phyloP scores from a whole-genome alignment of 78 protist genomes.

The Guillardia theta region DNA sequence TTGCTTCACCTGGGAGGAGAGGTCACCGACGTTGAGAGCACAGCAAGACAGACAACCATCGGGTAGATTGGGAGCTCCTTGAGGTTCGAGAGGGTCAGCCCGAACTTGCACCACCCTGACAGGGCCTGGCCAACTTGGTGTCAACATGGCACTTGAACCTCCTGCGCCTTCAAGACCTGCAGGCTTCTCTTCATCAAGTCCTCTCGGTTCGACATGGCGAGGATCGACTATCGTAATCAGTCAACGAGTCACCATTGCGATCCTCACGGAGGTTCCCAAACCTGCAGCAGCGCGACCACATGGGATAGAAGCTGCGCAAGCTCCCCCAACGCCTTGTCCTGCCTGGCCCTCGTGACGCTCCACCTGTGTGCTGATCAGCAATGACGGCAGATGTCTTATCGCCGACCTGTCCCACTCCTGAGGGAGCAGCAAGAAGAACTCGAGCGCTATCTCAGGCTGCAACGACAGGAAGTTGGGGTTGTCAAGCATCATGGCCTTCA shows the following conservation, averaged over 20 bases:
- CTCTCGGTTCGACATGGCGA: neutral
- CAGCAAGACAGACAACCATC: too few relatives aligned
- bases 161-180: too few relatives aligned
- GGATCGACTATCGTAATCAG: neutral
- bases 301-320: neutral
- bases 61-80: neutral
- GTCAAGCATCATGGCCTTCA: neutral
- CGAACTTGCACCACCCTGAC: slow-evolving; percentile 22
- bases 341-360: neutral
- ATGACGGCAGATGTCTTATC: neutral
- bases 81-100: neutral
- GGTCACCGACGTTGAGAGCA: too few relatives aligned
- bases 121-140: too few relatives aligned
- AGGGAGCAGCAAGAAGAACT: slow-evolving; percentile 12
- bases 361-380: neutral
- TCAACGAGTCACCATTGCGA: too few relatives aligned
- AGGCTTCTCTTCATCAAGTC: neutral
- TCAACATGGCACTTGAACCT: too few relatives aligned
- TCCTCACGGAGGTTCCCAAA: too few relatives aligned
- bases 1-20: neutral
- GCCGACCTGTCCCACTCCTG: slow-evolving; percentile 2
- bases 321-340: neutral
- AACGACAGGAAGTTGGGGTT: neutral
- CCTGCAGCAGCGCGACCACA: neutral
- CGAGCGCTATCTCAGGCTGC: neutral